A percentile compares a stretch with the other conserved stretches of the same genome.
These are phyloP conservation scores for Oryza brachyantha DNA, from an alignment of 176 grass and related monocot genomes.

Conservation along the genomic window DNA sequence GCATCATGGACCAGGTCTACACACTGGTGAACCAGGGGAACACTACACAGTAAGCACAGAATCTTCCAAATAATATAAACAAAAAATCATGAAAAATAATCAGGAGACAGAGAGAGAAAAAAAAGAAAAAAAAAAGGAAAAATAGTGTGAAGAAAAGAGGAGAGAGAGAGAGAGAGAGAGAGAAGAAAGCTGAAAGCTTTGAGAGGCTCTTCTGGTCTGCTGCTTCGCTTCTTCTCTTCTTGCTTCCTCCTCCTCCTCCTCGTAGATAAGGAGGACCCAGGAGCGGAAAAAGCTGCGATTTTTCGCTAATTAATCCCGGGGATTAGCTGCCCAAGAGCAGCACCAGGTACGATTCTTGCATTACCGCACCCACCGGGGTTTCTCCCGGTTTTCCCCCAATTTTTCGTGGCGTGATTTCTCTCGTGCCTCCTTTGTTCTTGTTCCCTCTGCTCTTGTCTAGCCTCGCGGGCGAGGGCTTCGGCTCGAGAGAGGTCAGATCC, in stretches of 20 bases:
- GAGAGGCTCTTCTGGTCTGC: not conserved
- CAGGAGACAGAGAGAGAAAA: not conserved
- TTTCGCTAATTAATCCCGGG: conserved; percentile 3
- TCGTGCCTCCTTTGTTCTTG: not conserved
- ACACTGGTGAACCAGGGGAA: not conserved
- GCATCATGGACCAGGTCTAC: not conserved
- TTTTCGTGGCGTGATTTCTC: not conserved
- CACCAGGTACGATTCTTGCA: conserved; percentile 36
- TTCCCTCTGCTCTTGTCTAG: not conserved
- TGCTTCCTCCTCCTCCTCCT: conserved; percentile 21
- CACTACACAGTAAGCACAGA: conserved; percentile 18
- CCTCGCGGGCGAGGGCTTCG: not conserved
- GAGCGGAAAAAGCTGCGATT: conserved; percentile 24
- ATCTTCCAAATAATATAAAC: conserved; percentile 26
- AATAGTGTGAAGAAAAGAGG: conserved; percentile 10
- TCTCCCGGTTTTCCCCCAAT: not conserved
- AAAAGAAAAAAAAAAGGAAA: not conserved
- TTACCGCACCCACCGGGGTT: not conserved
- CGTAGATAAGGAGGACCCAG: conserved; percentile 34
- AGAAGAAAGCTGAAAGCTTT: conserved; percentile 12
- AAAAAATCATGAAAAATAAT: conserved; percentile 13
- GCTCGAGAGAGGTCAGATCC: not conserved
- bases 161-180: conserved; percentile 22
- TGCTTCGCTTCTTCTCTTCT: not conserved
- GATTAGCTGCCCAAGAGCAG: not conserved